A percentile compares a stretch with the other conserved stretches of the same genome.
These are phyloP conservation scores for Bryoglossum gracile DNA, from an alignment of 495 filamentous ascomycete genomes.

Conservation along the genomic window DNA sequence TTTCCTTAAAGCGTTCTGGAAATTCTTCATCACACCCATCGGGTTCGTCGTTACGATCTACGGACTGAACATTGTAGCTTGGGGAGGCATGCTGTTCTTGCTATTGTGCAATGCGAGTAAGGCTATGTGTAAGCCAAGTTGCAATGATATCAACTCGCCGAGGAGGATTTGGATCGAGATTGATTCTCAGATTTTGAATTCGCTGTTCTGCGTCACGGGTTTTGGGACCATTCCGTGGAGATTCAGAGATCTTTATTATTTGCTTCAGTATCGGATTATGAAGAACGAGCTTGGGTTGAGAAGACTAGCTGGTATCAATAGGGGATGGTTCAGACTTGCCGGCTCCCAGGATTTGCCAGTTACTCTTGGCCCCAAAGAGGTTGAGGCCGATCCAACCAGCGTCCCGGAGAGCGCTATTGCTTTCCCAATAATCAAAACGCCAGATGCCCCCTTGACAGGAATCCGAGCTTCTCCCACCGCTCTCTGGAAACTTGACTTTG, in stretches of 20 bases:
- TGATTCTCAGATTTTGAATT: conserved; percentile 77
- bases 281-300: conserved; percentile 47
- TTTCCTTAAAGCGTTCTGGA: conserved; percentile 44
- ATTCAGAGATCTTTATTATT: conserved; percentile 68
- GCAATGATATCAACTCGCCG: conserved; percentile 65
- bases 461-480: conserved; percentile 55
- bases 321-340: conserved; percentile 60
- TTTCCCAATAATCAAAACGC: conserved; percentile 45
- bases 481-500: conserved; percentile 73
- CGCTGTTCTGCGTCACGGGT: conserved; percentile 78
- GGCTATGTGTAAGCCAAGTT: conserved; percentile 69
- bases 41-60: conserved; percentile 74
- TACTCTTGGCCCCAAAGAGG: conserved; percentile 36
- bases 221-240: conserved; percentile 83
- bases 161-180: conserved; percentile 78
- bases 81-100: conserved; percentile 87
- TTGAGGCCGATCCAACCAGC: conserved; percentile 31
- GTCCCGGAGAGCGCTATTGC: conserved; percentile 40
- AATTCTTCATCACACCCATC: conserved; percentile 57
- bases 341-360: conserved; percentile 44
- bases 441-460: conserved; percentile 54
- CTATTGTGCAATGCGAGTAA: conserved; percentile 68
- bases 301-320: conserved; percentile 57
- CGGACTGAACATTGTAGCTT: conserved; percentile 72
- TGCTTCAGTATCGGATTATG: conserved; percentile 52